Conservation (phyloP, 345 rosid species). For the Ceriops tagal region DNA sequence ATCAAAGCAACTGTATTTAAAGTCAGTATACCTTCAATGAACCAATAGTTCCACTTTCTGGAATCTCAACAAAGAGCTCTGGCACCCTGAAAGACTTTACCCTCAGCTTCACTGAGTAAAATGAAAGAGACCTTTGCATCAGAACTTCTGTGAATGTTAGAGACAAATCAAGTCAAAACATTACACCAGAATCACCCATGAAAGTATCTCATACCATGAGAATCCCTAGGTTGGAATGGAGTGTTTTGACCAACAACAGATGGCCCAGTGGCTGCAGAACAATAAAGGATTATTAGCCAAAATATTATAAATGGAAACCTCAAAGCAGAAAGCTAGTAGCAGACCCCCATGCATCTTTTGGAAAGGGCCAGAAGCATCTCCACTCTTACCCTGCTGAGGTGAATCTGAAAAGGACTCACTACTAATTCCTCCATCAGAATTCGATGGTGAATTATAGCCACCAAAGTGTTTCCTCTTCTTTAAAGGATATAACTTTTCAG, state of each 20-base stretch:
- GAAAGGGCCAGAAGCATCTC: constrained; percentile 34
- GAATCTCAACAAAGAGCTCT: constrained; percentile 81
- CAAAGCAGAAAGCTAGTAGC: constrained; percentile 10
- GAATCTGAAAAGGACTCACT: constrained; percentile 38
- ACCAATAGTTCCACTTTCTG: constrained; percentile 88
- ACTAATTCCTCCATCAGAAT: constrained; percentile 47
- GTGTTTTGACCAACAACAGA: constrained; percentile 42
- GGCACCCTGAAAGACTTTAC: constrained; percentile 94
- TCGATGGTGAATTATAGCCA: constrained; percentile 42
- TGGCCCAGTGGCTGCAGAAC: constrained; percentile 40
- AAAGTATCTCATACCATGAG: constrained; percentile 65
- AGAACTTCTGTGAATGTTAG: constrained; percentile 27
- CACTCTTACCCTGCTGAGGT: constrained; percentile 38
- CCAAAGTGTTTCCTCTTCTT: constrained; percentile 77
- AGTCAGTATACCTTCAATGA: constrained; percentile 65
- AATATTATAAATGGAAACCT: background rate
- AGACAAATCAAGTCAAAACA: constrained; percentile 30
- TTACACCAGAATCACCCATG: constrained; percentile 30
- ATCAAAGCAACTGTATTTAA: constrained; percentile 4
- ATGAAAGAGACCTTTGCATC: constrained; percentile 25
- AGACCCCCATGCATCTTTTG: constrained; percentile 47
- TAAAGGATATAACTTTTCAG: constrained; percentile 75
- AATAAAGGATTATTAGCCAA: constrained; percentile 8
- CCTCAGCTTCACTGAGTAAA: constrained; percentile 79
- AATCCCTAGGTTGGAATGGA: constrained; percentile 54